Base-by-base conservation (phyloP, 768 basidiomycete species). In the Hygrophorus russula region DNA sequence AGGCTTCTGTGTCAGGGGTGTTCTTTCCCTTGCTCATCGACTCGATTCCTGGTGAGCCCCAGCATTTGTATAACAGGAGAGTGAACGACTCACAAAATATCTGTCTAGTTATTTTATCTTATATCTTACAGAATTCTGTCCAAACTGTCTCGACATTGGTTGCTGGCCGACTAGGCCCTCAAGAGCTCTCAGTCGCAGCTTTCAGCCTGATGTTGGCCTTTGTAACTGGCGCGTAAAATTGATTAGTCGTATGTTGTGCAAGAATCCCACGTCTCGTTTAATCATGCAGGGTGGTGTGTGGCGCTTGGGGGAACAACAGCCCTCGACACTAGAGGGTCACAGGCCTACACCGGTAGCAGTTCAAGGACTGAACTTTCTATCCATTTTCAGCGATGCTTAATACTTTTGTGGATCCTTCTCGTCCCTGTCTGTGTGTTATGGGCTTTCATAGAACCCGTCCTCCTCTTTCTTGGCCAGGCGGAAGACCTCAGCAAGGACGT, bases 231-330 rank as follows among this genome's bases (percentile, higher is more conserved):
- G 34, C 32, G 42, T 62, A 78, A 78, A 79, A 58, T 54, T 55
- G 48, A 47, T 44, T 54, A 42, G 46, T 53, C 58, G 37, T 47
- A 24, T 39, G 42, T 50, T 44, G 29, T 36, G 29, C 43, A 55
- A 56, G 55, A 50, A 70, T 78, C 74, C 74, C 71, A 75, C 68
- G 52, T 56, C 46, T 51, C 46, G 36, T 40, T 42, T 49, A 54
- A 49, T 46, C 42, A 48, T 40, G 46, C 58, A 85, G 83, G 83
- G 32, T 85, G 82, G 81, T 77, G 75, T 53, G 68, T 86, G 44
- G 83, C 82, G 9, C 68, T 86, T 14, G 83, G 83, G 11, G 83
- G 83, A n/a, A 80, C 82, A 0, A 82, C 82, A 2, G 82, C 80
- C 6, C 67, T 86, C 29, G 83, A 86, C 56, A 87, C 85, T 0